Conservation (phyloP, 2,329 filamentous ascomycete species). For the Chaetomium sp. region DNA sequence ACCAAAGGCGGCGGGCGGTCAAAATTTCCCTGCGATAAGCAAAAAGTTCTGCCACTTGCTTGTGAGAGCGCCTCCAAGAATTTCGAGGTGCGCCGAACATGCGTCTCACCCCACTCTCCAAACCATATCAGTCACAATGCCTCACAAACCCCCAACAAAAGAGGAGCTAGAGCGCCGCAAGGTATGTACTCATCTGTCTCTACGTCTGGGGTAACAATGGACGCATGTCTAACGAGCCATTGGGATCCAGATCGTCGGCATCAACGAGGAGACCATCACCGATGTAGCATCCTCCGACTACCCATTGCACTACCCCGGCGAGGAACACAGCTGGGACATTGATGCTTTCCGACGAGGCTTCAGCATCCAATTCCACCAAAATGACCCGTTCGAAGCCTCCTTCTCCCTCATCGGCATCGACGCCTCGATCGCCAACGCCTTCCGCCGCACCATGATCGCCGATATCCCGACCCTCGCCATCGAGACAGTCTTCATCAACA, state of each 20-base stretch:
- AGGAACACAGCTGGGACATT: conserved; percentile 55
- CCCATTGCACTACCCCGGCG: conserved; percentile 82
- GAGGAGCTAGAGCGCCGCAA: conserved; percentile 58
- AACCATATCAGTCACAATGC: conserved; percentile 16
- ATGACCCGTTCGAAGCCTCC: conserved; percentile 66
- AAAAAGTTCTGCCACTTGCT: conserved; percentile 23
- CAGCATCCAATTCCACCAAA: conserved; percentile 71
- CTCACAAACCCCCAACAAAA: conserved; percentile 39
- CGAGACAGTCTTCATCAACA: conserved; percentile 85
- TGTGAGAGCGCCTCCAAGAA: conserved; percentile 11
- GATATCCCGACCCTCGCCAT: conserved; percentile 94
- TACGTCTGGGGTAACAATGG: not conserved
- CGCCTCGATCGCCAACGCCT: conserved; percentile 90
- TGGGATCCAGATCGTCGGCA: conserved; percentile 62
- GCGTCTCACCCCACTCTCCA: conserved; percentile 10
- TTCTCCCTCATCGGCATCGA: conserved; percentile 93
- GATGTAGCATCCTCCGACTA: conserved; percentile 87
- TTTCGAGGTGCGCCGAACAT: conserved; percentile 13
- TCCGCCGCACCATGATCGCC: conserved; percentile 89
- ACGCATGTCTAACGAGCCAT: conserved; percentile 2
- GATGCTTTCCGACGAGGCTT: conserved; percentile 37
- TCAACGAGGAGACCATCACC: conserved; percentile 85
- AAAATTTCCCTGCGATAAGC: conserved; percentile 16
- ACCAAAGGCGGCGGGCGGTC: conserved; percentile 18
- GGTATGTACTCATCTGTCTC: conserved; percentile 33